Evolutionary conservation across 345 rosid species (phyloP).

Genomic region (Populus ilicifolia): DNA sequence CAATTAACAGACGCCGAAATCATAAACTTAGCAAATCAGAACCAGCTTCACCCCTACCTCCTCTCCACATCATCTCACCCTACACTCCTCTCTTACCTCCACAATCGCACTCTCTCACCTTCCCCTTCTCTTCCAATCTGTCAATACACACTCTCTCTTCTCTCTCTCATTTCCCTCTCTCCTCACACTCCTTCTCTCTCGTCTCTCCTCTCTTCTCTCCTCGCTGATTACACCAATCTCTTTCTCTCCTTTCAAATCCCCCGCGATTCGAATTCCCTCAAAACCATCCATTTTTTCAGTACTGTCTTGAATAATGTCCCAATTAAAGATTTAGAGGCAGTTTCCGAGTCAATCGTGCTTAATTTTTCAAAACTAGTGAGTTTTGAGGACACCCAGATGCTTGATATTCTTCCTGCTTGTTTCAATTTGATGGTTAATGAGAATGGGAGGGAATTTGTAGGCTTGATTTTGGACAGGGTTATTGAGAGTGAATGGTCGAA

Average conservation of each 20-base stretch:
- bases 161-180: constrained; percentile 56
- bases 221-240: constrained; percentile 48
- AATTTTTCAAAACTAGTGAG: constrained; percentile 23
- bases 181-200: constrained; percentile 42
- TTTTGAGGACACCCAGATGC: constrained; percentile 66
- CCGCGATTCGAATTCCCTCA: constrained; percentile 57
- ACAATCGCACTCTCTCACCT: constrained; percentile 48
- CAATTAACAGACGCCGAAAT: constrained; percentile 51
- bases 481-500: constrained; percentile 59
- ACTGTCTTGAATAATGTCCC: constrained; percentile 41
- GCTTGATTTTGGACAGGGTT: constrained; percentile 39
- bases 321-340: constrained; percentile 30
- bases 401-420: constrained; percentile 66
- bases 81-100: constrained; percentile 48
- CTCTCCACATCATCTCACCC: constrained; percentile 48
- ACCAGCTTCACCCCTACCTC: constrained; percentile 47
- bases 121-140: constrained; percentile 52
- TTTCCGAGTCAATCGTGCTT: constrained; percentile 38
- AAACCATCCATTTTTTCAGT: constrained; percentile 48
- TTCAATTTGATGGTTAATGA: constrained; percentile 37
- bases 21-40: constrained; percentile 47
- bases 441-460: constrained; percentile 38
- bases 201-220: constrained; percentile 60
- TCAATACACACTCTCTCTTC: constrained; percentile 55
- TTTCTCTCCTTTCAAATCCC: constrained; percentile 49